A percentile compares a stretch with the other conserved stretches of the same genome.
phyloP scores from a whole-genome alignment of 768 basidiomycete species.

The Russula sp. region DNA sequence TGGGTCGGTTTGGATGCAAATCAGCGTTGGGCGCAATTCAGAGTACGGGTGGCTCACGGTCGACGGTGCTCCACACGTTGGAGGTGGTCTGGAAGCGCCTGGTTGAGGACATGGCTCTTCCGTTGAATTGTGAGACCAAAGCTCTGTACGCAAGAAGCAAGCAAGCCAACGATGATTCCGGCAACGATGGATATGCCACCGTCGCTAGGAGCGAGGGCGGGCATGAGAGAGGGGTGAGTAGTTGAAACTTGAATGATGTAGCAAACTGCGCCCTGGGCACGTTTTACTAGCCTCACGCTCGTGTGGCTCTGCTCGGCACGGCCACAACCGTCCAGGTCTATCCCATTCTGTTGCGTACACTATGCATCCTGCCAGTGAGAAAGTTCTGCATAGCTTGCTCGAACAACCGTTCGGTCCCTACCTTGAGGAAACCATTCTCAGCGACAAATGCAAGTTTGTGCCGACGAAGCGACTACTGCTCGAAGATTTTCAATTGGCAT shows the following conservation, averaged over 20 bases:
- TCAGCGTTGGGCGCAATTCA: background rate
- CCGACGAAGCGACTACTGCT: slow-evolving; percentile 2
- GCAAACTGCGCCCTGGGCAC: background rate
- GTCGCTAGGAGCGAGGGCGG: slow-evolving; percentile 21
- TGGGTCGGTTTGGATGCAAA: slow-evolving; percentile 25
- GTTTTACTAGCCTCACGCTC: background rate
- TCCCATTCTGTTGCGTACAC: too few relatives aligned
- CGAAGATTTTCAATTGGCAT: slow-evolving; percentile 8
- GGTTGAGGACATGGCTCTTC: slow-evolving; percentile 85
- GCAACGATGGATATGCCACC: slow-evolving; percentile 34
- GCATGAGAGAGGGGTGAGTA: slow-evolving; percentile 18
- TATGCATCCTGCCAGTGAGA: background rate
- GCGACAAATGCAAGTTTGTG: slow-evolving; percentile 16
- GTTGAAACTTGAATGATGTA: background rate
- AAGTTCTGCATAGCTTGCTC: slow-evolving; percentile 9
- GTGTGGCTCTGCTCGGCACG: too few relatives aligned
- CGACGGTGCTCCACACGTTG: slow-evolving; percentile 68
- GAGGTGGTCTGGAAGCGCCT: slow-evolving; percentile 53
- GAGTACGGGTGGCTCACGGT: slow-evolving; percentile 47
- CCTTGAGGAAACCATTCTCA: slow-evolving; percentile 27
- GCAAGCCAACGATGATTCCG: slow-evolving; percentile 52
- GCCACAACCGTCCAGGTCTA: too few relatives aligned
- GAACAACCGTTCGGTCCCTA: slow-evolving; percentile 30
- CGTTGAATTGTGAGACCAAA: slow-evolving; percentile 88
- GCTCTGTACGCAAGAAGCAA: slow-evolving; percentile 85